Conservation (phyloP, 176 grass and related monocot species). For the Phragmites australis region DNA sequence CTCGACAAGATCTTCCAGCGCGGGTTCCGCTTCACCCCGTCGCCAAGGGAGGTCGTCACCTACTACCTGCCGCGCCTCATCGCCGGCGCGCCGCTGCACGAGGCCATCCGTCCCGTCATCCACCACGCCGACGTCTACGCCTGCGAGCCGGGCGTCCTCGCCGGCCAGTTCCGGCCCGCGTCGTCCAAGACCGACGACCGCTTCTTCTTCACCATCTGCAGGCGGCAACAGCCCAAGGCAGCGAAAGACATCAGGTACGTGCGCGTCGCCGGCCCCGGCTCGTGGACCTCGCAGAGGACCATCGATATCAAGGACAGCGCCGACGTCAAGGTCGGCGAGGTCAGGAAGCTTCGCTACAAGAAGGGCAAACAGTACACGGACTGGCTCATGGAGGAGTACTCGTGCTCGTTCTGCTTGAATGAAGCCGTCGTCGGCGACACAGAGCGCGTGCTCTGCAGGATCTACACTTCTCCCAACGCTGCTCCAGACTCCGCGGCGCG, state of each 20-base stretch:
- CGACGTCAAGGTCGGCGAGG: neutral
- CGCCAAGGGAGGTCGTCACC: neutral
- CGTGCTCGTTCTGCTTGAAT: neutral
- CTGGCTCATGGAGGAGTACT: conserved; percentile 31
- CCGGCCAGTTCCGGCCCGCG: neutral
- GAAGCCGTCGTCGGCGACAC: neutral
- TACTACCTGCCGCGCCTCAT: neutral
- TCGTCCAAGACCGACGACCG: neutral
- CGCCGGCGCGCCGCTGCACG: neutral
- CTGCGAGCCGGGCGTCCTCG: neutral
- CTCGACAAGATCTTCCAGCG: neutral
- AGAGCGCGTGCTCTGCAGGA: conserved; percentile 22
- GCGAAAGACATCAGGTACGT: neutral
- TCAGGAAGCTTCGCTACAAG: neutral
- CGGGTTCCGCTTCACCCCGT: neutral
- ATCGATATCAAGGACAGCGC: neutral
- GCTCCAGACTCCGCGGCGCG: neutral
- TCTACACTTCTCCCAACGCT: neutral
- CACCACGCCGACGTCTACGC: neutral
- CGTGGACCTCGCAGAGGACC: neutral
- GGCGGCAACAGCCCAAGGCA: neutral
- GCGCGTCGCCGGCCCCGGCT: neutral
- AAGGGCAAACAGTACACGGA: neutral
- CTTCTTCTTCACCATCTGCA: conserved; percentile 13
- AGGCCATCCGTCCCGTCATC: neutral